Evolutionary conservation across 345 rosid species (phyloP).

Genomic region (Salix dunnii): DNA sequence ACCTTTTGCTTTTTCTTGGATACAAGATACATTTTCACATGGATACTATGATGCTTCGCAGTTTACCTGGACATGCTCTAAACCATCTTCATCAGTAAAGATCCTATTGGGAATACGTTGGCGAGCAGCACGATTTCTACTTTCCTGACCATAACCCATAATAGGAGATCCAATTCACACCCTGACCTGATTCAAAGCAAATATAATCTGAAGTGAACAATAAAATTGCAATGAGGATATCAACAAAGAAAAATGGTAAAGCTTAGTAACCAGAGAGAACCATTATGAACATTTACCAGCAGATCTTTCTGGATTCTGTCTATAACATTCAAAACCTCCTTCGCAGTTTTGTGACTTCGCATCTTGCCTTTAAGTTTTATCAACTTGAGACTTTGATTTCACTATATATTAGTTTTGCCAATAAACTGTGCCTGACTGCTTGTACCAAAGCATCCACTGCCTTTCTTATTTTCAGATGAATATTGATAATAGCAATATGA

Average conservation of each 20-base stretch:
- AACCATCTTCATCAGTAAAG: slow-evolving; percentile 89
- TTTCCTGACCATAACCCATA: slow-evolving; percentile 95
- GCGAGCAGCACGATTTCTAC: slow-evolving; percentile 92
- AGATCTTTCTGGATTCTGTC: neutral
- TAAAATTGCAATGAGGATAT: slow-evolving; percentile 1
- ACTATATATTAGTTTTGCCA: neutral
- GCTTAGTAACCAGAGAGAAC: neutral
- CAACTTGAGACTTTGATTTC: neutral
- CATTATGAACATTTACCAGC: neutral
- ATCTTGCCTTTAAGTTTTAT: neutral
- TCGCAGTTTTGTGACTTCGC: neutral
- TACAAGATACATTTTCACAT: neutral
- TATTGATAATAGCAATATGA: neutral
- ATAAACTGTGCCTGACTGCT: neutral
- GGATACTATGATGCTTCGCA: neutral
- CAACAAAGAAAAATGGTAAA: too few relatives aligned
- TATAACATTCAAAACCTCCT: neutral
- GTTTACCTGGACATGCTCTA: slow-evolving; percentile 84
- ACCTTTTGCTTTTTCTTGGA: neutral
- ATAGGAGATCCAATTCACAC: slow-evolving; percentile 96
- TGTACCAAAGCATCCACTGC: neutral
- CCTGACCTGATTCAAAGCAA: slow-evolving; percentile 56
- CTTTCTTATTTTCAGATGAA: neutral
- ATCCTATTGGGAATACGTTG: slow-evolving; percentile 79
- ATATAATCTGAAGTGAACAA: slow-evolving; percentile 6